These are phyloP conservation scores for Coemansia sp. DNA, from an alignment of 192 early-diverging fungal genomes.

Conservation along the genomic window DNA sequence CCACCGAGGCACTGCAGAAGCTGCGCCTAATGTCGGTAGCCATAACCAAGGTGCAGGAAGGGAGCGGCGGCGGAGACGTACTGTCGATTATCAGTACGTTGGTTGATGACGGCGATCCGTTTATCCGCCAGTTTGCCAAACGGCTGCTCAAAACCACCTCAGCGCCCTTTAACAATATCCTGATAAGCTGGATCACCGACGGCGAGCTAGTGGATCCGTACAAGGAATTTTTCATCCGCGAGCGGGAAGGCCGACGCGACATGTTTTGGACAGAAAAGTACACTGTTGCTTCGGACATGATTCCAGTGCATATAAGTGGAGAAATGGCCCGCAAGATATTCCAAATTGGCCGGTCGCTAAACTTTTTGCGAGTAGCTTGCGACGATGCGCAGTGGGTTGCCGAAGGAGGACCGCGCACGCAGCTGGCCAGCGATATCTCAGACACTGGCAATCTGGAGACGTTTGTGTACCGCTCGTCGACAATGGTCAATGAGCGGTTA, in stretches of 20 bases:
- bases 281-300: constrained; percentile 69
- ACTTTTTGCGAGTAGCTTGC: constrained; percentile 70
- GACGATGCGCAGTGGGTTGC: constrained; percentile 61
- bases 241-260: constrained; percentile 58
- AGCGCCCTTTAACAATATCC: constrained; percentile 86
- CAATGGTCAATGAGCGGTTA: constrained; percentile 71
- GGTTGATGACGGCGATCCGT: constrained; percentile 89
- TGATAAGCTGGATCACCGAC: constrained; percentile 88
- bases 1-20: constrained; percentile 69
- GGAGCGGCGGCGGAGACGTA: constrained; percentile 36
- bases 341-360: constrained; percentile 83
- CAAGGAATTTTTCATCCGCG: constrained; percentile 86
- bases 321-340: constrained; percentile 84
- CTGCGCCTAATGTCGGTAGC: constrained; percentile 70
- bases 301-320: constrained; percentile 80
- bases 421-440: constrained; percentile 51
- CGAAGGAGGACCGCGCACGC: constrained; percentile 30
- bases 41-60: constrained; percentile 33
- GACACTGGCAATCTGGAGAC: constrained; percentile 69
- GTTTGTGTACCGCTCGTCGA: constrained; percentile 70
- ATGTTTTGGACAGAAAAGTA: constrained; percentile 85
- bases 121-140: constrained; percentile 73
- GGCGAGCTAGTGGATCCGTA: constrained; percentile 92
- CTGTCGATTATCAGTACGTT: constrained; percentile 74
- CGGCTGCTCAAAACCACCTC: constrained; percentile 72